Base-by-base conservation (phyloP, 2,329 filamentous ascomycete species). In the Chaetomiaceae sp. region DNA sequence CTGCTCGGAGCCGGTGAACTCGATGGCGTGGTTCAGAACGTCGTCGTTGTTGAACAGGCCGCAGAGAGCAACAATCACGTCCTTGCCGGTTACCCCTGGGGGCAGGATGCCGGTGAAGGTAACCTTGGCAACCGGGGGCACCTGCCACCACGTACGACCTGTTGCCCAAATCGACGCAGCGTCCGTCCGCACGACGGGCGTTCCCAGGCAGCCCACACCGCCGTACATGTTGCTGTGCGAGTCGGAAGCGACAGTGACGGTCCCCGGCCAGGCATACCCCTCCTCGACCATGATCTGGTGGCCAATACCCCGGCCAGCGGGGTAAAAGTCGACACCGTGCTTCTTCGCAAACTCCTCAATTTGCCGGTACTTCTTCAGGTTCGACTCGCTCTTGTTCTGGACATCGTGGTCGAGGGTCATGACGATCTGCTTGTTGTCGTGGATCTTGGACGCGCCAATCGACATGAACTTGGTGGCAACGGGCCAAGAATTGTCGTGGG, bases 281-380 rank as follows among this genome's bases (percentile, higher is more conserved):
- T 89, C 89, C 68, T 96, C 91, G 0, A 95, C 82, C 87, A 94
- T 91, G 61, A 92, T 85, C 69, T 96, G 92, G 68, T 96, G 92
- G 0, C 91, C 91, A 64, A 96, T 96, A 12, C 89, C 89, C 40
- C 82, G 72, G 1, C 88, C 89, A 1, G 89, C 85, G 5, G 54
- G 54, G 38, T 51, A 56, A 20, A 56, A 56, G 6, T 46, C 50
- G 57, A 95, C 79, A 2, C 87, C 88, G 54, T 96, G 89, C 57
- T 83, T 77, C 64, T 79, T 77, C 1, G 89, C 92, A 71, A 97
- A 96, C 57, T 84, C 79, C 66, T 94, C 83, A 48, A 96, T 95
- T 64, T 87, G 80, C 15, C 70, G 66, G 69, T 96, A 96, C 66
- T 96, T 96, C 64, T 85, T 84, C 38, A 95, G 68, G 64, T 96